These are phyloP conservation scores for Vitis vinifera DNA, from an alignment of 164 flowering plant genomes.

Conservation along the genomic window DNA sequence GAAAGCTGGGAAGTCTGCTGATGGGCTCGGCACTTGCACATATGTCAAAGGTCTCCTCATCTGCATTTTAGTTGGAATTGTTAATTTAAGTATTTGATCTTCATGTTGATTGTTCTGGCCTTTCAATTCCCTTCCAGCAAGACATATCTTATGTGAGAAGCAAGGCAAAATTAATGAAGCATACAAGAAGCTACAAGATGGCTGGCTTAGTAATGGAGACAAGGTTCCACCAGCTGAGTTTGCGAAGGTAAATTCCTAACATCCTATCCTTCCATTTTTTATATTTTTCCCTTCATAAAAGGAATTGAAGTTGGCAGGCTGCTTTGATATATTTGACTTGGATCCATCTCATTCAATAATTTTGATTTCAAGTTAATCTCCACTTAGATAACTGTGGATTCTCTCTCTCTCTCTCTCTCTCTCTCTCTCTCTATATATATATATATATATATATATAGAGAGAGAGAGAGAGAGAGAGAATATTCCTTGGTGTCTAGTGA, in stretches of 20 bases:
- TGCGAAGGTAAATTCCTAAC: slow-evolving; percentile 65
- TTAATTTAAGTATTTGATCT: background rate
- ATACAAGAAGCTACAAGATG: slow-evolving; percentile 91
- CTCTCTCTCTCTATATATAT: no score
- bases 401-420: no score
- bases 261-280: background rate
- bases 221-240: slow-evolving; percentile 99
- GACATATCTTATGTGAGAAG: slow-evolving; percentile 95
- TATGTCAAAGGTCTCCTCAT: slow-evolving; percentile 77
- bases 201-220: slow-evolving; percentile 93
- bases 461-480: no score
- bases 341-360: no score
- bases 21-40: slow-evolving; percentile 96
- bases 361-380: no score
- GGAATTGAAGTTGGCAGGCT: no score
- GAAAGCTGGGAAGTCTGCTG: slow-evolving; percentile 69
- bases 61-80: background rate
- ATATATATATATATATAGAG: no score
- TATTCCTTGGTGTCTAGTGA: no score
- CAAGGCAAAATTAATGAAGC: slow-evolving; percentile 99
- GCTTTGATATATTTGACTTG: no score
- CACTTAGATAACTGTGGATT: no score
- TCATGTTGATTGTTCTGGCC: background rate
- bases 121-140: slow-evolving; percentile 45
- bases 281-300: background rate